Conservation (phyloP, 2,329 filamentous ascomycete species). For the Stachybotrys chlorohalonatus region DNA sequence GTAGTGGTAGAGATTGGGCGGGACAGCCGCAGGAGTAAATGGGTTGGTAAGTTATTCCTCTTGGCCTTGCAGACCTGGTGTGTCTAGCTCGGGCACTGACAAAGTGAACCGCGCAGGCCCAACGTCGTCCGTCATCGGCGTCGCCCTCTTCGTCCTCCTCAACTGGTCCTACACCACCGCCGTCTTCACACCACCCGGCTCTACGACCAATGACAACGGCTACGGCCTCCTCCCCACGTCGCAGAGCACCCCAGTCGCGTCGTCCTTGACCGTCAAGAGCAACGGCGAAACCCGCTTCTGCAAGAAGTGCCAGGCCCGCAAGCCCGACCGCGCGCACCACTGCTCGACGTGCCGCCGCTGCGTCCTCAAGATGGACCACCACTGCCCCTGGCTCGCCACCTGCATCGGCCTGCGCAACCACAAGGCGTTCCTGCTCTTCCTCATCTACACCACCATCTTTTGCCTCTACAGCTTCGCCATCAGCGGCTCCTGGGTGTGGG, state of each 20-base stretch:
- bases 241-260: constrained; percentile 48
- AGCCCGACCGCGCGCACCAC: constrained; percentile 93
- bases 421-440: constrained; percentile 88
- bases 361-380: constrained; percentile 98
- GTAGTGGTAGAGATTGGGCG: constrained; percentile 69
- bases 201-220: constrained; percentile 52
- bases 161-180: constrained; percentile 88
- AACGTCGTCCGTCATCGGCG: constrained; percentile 50
- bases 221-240: constrained; percentile 79
- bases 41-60: constrained; percentile 42
- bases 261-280: constrained; percentile 85
- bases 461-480: constrained; percentile 75
- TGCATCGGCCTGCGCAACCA: constrained; percentile 93
- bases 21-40: constrained; percentile 38
- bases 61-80: too few relatives aligned
- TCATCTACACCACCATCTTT: constrained; percentile 82
- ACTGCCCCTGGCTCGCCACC: constrained; percentile 95
- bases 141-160: constrained; percentile 67
- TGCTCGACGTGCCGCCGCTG: constrained; percentile 92
- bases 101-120: constrained; percentile 30
- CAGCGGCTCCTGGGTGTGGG: constrained; percentile 74
- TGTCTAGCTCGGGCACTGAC: constrained; percentile 3
- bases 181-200: constrained; percentile 85
- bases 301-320: constrained; percentile 93
- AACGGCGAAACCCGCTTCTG: constrained; percentile 83